phyloP scores from a whole-genome alignment of 129 eudicot genomes.

The Tagetes erecta region DNA sequence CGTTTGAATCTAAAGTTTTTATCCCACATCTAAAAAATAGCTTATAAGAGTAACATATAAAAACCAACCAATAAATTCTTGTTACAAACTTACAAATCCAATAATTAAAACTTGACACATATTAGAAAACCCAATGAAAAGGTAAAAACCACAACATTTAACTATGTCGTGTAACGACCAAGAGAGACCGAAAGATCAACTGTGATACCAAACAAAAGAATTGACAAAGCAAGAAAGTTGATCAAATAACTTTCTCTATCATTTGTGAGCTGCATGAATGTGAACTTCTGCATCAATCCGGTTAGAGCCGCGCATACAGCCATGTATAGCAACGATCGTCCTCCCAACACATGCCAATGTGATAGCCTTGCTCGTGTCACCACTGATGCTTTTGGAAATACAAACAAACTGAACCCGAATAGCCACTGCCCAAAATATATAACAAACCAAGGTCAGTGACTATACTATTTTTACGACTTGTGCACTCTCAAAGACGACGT shows the following conservation, averaged over 20 bases:
- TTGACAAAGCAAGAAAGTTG: conserved; percentile 65
- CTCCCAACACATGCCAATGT: conserved; percentile 73
- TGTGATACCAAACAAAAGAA: conserved; percentile 79
- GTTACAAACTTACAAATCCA: conserved; percentile 18
- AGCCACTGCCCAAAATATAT: conserved; percentile 55
- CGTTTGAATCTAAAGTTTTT: too few species aligned
- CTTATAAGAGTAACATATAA: background rate
- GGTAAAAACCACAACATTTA: conserved; percentile 8
- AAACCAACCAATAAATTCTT: conserved; percentile 27
- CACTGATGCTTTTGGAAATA: conserved; percentile 43
- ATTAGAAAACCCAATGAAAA: conserved; percentile 21
- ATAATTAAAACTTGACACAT: background rate
- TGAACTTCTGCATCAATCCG: conserved; percentile 73
- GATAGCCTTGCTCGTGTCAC: conserved; percentile 42
- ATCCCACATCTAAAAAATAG: too few species aligned
- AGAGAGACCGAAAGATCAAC: conserved; percentile 81
- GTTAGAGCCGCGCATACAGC: conserved; percentile 80
- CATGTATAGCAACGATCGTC: conserved; percentile 77
- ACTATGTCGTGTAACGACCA: conserved; percentile 42
- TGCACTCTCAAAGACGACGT: too few species aligned
- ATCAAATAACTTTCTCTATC: conserved; percentile 53
- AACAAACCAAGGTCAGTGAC: too few species aligned
- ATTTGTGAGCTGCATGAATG: conserved; percentile 42
- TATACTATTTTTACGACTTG: too few species aligned
- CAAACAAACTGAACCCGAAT: conserved; percentile 56